Evolutionary conservation across 495 filamentous ascomycete species (phyloP), one percentile per base, ranked within the genome.

Genomic region (Margaritispora aquatica): DNA sequence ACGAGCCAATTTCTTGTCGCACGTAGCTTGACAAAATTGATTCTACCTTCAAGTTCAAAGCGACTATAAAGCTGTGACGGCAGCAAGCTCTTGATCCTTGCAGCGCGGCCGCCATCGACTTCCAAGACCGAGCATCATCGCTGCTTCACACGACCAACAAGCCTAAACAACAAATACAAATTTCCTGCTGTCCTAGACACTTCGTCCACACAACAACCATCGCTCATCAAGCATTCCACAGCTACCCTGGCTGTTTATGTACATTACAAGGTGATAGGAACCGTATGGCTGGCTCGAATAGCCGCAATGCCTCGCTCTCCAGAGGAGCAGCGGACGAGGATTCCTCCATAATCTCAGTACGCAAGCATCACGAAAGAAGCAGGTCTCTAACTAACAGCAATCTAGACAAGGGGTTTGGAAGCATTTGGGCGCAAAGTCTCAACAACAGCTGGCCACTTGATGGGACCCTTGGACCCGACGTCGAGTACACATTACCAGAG

Each of bases 351-450:
- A 76, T 83, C 65, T 81, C 77, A 67, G 80, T 83, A 66, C 21
- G 58, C 29, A 29, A 5, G 22, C 20, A 20, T 41, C 21, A 5
- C 23, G 17, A 23, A 9, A 29, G 17, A 52, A 29, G 3, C 15
- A 22, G 27, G n/a, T 54, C 11, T 21, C 21, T 19, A 10, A 21
- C 27, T 38, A 26, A 50, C 17, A 23, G 5, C 5, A 2, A 54
- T 22, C 17, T 27, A 97, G 93, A 82, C 90, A 47, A 85, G 90
- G 67, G 88, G 92, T 63, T 75, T 99, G 61, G 91, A 96, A 74
- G 90, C 92, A 36, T 96, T 99, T 73, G 84, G 90, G 54, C 84
- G 92, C 65, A 99, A 96, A 75, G 92, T 99, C 57, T 92, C 92
- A 24, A 90, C 89, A 22, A 97, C 94, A 19, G 95, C 94, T 41